These are phyloP conservation scores for Hyaloperonospora brassicae DNA, from an alignment of 352 stramenopile species.

Conservation along the genomic window DNA sequence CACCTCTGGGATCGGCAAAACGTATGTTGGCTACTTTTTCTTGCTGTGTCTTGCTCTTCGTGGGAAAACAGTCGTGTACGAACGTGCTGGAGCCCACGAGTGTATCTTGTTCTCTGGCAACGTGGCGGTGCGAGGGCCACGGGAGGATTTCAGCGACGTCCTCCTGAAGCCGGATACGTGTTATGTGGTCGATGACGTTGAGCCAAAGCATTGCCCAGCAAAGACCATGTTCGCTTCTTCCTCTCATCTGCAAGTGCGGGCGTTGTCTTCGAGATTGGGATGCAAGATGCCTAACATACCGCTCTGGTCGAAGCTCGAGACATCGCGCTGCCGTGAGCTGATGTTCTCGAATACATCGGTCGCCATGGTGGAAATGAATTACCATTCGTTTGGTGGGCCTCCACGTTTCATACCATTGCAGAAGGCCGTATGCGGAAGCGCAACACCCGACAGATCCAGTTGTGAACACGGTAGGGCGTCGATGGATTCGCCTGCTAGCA, in stretches of 20 bases:
- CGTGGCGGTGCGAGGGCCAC: neutral
- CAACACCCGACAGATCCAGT: no score
- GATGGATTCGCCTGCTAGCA: no score
- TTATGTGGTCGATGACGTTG: neutral
- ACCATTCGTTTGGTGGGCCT: no score
- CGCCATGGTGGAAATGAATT: no score
- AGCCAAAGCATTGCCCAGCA: neutral
- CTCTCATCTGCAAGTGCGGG: neutral
- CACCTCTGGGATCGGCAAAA: no score
- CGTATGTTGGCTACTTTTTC: neutral
- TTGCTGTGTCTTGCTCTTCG: neutral
- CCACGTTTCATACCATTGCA: no score
- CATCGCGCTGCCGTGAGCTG: neutral
- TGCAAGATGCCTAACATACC: neutral
- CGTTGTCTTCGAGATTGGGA: neutral
- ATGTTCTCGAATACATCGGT: neutral
- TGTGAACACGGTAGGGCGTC: no score
- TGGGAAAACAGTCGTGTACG: neutral
- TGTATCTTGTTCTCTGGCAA: neutral
- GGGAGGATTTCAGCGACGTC: no score
- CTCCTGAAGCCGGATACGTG: no score
- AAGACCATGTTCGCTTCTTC: neutral
- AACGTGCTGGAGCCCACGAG: neutral
- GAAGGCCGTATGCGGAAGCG: no score
- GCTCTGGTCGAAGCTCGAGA: neutral